Evolutionary conservation across 208 protist genomes (phyloP).

Genomic region (Crithidia expoeki): DNA sequence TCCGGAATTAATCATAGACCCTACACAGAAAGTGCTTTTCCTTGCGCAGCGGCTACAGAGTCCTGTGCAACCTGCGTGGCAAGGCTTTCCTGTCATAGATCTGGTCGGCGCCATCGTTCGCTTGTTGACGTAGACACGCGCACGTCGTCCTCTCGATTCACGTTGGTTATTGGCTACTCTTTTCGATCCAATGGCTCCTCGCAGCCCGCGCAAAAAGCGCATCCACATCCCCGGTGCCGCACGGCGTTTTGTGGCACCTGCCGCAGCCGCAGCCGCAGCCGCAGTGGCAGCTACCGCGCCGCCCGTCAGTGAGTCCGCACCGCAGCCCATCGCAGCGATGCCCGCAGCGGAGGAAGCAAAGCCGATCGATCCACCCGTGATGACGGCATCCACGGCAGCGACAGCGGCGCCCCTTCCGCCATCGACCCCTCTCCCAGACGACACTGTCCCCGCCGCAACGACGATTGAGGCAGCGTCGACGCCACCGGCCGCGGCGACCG

Average conservation of each 20-base stretch:
- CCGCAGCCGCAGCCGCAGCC: not conserved
- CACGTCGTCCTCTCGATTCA: not conserved
- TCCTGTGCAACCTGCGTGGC: too few species aligned
- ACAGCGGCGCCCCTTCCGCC: not conserved
- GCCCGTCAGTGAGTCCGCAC: not conserved
- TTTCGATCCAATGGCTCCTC: slow-evolving; percentile 16
- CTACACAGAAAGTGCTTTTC: too few species aligned
- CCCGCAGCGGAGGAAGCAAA: slow-evolving; percentile 3
- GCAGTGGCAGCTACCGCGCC: not conserved
- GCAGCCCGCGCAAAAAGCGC: slow-evolving; percentile 15
- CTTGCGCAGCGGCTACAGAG: too few species aligned
- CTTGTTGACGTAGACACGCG: too few species aligned
- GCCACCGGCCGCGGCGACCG: too few species aligned
- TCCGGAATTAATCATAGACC: too few species aligned
- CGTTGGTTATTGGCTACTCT: not conserved
- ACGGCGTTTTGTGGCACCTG: slow-evolving; percentile 7
- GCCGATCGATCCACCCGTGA: slow-evolving; percentile 22
- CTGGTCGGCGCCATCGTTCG: too few species aligned
- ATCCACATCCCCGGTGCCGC: slow-evolving; percentile 24
- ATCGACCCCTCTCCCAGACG: not conserved
- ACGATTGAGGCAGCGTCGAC: too few species aligned
- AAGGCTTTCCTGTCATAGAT: too few species aligned
- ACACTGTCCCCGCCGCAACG: not conserved
- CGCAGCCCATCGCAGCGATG: slow-evolving; percentile 4
- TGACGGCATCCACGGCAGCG: not conserved